Conservation (phyloP, 306 rosid species). For the Cyclanthera cordifolia region DNA sequence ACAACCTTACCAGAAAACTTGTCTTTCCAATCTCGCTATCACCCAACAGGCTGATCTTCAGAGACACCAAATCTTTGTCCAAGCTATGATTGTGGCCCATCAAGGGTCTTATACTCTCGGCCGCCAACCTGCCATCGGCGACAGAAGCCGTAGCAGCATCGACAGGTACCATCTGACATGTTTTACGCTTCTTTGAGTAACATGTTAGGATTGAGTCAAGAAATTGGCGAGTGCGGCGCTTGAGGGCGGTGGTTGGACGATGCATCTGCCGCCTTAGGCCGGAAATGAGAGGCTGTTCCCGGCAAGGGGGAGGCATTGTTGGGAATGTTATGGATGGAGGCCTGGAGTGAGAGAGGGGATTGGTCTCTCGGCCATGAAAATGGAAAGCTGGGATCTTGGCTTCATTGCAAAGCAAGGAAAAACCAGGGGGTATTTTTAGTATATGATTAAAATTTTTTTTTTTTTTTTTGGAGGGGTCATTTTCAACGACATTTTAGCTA, state of each 20-base stretch:
- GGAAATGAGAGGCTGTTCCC: conserved; percentile 12
- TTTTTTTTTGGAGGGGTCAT: conserved; percentile 13
- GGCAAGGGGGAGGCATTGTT: conserved; percentile 22
- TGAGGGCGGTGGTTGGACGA: conserved; percentile 41
- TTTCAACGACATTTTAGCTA: conserved; percentile 42
- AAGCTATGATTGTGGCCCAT: conserved; percentile 22
- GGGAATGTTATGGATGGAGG: conserved; percentile 23
- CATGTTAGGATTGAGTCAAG: conserved; percentile 40
- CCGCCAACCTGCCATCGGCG: background rate
- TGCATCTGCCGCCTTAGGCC: conserved; percentile 24
- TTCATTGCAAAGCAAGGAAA: background rate
- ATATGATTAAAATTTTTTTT: too few species aligned
- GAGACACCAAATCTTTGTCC: conserved; percentile 64
- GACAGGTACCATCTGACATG: conserved; percentile 36
- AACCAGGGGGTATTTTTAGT: background rate
- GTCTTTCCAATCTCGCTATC: conserved; percentile 82
- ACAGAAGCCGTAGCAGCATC: conserved; percentile 15
- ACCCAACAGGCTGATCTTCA: conserved; percentile 81
- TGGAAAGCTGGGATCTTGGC: conserved; percentile 9
- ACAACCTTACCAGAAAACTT: conserved; percentile 52
- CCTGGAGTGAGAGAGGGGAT: conserved; percentile 29
- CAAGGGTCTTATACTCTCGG: background rate
- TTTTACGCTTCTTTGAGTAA: conserved; percentile 33
- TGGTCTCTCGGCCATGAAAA: conserved; percentile 46
- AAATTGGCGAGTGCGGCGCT: conserved; percentile 39